phyloP scores from a whole-genome alignment of 2,329 filamentous ascomycete species.

The Fusarium temperatum region DNA sequence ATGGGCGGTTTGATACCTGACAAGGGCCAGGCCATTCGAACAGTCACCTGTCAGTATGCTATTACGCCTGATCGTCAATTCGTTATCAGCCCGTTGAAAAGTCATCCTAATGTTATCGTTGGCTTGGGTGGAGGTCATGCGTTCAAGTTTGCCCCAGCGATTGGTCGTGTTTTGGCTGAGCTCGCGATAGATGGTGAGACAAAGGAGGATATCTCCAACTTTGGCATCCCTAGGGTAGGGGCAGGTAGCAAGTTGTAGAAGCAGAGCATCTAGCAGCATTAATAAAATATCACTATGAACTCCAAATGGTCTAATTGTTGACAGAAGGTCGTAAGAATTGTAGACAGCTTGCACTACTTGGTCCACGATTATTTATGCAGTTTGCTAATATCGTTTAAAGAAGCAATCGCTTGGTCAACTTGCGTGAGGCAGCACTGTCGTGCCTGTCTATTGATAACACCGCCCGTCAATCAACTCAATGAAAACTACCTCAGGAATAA shows the following conservation, averaged over 20 bases:
- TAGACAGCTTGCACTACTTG: too few species aligned
- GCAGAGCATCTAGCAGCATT: background rate
- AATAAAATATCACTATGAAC: background rate
- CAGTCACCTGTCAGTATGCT: conserved; percentile 41
- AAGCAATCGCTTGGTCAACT: too few species aligned
- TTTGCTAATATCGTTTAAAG: too few species aligned
- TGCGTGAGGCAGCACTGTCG: too few species aligned
- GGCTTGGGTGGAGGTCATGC: conserved; percentile 35
- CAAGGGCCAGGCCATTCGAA: conserved; percentile 26
- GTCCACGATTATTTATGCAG: too few species aligned
- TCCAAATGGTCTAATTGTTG: too few species aligned
- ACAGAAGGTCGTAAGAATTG: too few species aligned
- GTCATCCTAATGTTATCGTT: conserved; percentile 26
- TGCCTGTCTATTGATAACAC: too few species aligned
- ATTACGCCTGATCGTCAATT: conserved; percentile 40
- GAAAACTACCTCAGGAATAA: too few species aligned
- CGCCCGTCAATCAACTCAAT: too few species aligned
- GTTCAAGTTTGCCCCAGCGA: conserved; percentile 41
- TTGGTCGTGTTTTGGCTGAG: conserved; percentile 39
- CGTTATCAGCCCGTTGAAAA: conserved; percentile 30
- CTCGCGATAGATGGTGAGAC: conserved; percentile 37
- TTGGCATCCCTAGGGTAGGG: conserved; percentile 1
- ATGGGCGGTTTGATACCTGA: conserved; percentile 15
- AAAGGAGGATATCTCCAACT: conserved; percentile 16
- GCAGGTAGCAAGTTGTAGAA: background rate